A percentile compares a stretch with the other conserved stretches of the same genome.
Conservation (phyloP, 768 basidiomycete species). For the Trichaptum fuscoviolaceum region DNA sequence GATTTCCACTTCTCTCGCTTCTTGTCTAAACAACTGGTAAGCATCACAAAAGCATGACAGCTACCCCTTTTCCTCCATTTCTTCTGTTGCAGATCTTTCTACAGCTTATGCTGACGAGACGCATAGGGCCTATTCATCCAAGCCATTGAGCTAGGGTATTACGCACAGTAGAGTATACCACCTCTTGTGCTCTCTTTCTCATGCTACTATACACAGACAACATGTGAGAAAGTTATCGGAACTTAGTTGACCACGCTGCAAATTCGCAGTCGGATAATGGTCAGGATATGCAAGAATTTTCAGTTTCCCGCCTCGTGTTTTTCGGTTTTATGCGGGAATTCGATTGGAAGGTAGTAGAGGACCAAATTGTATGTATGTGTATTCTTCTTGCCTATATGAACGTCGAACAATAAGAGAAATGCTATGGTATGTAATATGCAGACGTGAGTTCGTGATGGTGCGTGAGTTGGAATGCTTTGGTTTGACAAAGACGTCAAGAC, state of each 20-base stretch:
- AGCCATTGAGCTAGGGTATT: neutral
- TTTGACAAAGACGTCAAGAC: neutral
- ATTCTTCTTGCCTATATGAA: neutral
- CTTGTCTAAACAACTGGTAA: slow-evolving; percentile 11
- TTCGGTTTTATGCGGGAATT: neutral
- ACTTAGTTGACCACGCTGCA: neutral
- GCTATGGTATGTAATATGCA: neutral
- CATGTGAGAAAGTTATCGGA: neutral
- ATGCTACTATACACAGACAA: neutral
- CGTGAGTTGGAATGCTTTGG: neutral
- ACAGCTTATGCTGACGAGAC: neutral
- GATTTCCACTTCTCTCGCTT: slow-evolving; percentile 6
- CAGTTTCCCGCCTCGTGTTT: neutral
- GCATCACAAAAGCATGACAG: neutral
- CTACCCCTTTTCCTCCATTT: neutral
- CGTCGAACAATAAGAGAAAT: neutral
- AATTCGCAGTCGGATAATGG: neutral
- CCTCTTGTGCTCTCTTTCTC: neutral
- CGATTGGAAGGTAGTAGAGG: neutral
- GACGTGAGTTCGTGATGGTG: neutral
- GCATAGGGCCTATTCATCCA: neutral
- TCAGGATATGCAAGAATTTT: neutral
- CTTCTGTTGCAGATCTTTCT: neutral
- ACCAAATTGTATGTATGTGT: neutral
- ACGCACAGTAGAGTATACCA: neutral